Conservation (phyloP, 2,329 filamentous ascomycete species). For the Penicillium decumbens region DNA sequence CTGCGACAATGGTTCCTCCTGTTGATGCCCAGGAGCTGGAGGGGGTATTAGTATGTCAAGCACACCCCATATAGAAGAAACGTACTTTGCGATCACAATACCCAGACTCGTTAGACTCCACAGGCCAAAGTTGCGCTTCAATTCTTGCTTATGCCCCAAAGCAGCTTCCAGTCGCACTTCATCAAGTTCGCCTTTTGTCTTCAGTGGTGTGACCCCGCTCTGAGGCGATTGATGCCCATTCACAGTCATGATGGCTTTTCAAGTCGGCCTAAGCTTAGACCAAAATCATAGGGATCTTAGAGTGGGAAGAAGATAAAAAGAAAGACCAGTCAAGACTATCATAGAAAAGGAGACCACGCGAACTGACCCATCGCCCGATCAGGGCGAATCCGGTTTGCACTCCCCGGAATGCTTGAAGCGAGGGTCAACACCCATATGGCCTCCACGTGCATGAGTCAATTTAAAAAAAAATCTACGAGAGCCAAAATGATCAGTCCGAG, state of each 20-base stretch:
- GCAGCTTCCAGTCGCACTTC: constrained; percentile 24
- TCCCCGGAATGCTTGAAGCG: constrained; percentile 18
- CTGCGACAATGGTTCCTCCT: constrained; percentile 53
- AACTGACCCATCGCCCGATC: constrained; percentile 6
- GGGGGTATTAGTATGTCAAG: background rate
- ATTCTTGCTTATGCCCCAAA: constrained; percentile 54
- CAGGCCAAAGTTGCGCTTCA: constrained; percentile 56
- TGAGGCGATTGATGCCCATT: constrained; percentile 3
- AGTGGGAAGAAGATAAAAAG: background rate
- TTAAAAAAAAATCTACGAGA: constrained; percentile 6
- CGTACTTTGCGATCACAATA: constrained; percentile 47
- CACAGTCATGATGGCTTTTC: constrained; percentile 7
- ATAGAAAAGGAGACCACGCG: constrained; percentile 5
- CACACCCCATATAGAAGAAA: background rate
- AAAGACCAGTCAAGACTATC: background rate
- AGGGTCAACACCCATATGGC: constrained; percentile 22
- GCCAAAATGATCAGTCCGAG: background rate
- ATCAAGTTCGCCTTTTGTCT: constrained; percentile 15
- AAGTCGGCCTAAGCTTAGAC: background rate
- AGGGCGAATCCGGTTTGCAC: constrained; percentile 6
- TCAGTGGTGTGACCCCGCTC: constrained; percentile 5
- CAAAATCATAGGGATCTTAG: background rate
- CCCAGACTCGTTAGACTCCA: constrained; percentile 53
- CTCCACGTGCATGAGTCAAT: constrained; percentile 19
- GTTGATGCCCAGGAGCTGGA: constrained; percentile 56